Evolutionary conservation across 164 flowering plant genomes (phyloP), one percentile per base, ranked within the genome.

Genomic region (Vitis cinerea): DNA sequence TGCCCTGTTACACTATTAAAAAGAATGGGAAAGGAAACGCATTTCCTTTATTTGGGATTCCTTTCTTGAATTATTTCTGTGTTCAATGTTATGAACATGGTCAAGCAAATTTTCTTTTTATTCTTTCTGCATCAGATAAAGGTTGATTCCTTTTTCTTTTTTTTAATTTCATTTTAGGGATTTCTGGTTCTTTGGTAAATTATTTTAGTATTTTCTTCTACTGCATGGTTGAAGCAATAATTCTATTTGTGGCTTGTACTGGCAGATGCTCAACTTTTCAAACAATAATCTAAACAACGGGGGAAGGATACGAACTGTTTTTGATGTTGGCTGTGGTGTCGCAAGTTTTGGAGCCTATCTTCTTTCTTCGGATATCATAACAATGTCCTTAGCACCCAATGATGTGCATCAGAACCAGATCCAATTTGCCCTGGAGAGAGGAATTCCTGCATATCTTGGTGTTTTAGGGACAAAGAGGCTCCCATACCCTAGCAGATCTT

Each of bases 331-430:
- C 59, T 83, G 86, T 73, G 86, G 86, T 27, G 86, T 83, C 51
- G 86, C 86, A 37, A 83, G 84, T 66, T 83, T 83, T 72, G 86
- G 86, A 68, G 86, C 79, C 4, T 83, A 83, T 63, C 82, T 83
- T 63, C 83, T 83, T 12, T 72, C 81, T 16, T 80, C 86, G 9
- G 74, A 83, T 54, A 72, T 83, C 27, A 78, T 83, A 30, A 72
- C 86, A 56, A 83, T 83, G 86, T 83, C 86, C 9, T 74, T 83
- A 16, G 86, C 86, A 50, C 86, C 86, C 9, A 83, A 83, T 72
- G 86, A 83, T 67, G 86, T 83, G 69, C 86, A 83, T 70, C 83
- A 83, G 67, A 83, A 83, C 71, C 86, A 83, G 74, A 83, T 83
- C 66, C 85, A 83, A 48, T 83, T 83, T 70, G 85, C 85, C 50